A percentile compares a stretch with the other conserved stretches of the same genome.
These are phyloP conservation scores for Mucor indicus DNA, from an alignment of 371 early-diverging fungal species.

Conservation along the genomic window DNA sequence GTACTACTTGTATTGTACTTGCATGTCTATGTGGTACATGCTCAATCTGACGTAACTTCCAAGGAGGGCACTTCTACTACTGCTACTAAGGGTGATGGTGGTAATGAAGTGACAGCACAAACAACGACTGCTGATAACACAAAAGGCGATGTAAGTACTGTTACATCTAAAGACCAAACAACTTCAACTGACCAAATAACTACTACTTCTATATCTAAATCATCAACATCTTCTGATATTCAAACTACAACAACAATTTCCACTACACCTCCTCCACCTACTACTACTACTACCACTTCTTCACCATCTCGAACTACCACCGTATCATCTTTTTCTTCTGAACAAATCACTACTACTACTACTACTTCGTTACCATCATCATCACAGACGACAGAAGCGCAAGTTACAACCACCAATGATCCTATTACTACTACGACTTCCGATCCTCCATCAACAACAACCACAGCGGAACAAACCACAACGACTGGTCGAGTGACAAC, in stretches of 20 bases:
- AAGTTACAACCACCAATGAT: not conserved
- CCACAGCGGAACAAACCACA: not conserved
- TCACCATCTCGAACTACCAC: not conserved
- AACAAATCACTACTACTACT: not conserved
- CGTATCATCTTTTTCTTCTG: too few species aligned
- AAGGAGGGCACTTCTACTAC: not conserved
- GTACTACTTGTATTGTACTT: constrained; percentile 10
- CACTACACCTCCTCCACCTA: not conserved
- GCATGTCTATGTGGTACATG: constrained; percentile 11
- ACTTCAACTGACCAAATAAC: not conserved
- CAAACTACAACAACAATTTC: not conserved
- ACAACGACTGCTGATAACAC: not conserved
- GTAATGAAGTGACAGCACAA: not conserved
- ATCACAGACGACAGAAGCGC: not conserved
- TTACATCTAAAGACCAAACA: not conserved
- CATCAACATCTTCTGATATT: not conserved
- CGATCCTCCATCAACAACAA: not conserved
- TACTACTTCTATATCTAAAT: not conserved
- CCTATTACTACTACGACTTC: not conserved
- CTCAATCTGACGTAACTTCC: constrained; percentile 1
- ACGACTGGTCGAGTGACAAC: not conserved
- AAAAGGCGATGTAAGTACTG: not conserved
- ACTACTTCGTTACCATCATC: not conserved
- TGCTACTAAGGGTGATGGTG: not conserved
- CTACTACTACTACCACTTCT: not conserved